These are phyloP conservation scores for Albifimbria verrucaria DNA, from an alignment of 2,329 filamentous ascomycete species.

Conservation along the genomic window DNA sequence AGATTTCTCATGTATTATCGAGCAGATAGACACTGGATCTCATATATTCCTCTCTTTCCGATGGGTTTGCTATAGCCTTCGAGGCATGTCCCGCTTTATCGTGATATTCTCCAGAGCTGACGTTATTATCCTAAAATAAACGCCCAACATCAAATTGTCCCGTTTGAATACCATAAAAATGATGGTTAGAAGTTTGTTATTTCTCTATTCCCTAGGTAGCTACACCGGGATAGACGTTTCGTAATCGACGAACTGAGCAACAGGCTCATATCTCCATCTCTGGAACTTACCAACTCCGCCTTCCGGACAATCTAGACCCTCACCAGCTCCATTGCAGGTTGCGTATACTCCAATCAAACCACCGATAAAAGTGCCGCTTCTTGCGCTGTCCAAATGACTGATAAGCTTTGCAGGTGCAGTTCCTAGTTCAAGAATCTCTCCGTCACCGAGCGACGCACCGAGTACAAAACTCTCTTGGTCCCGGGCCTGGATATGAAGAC, in stretches of 20 bases:
- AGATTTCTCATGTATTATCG: too few relatives aligned
- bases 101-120: too few relatives aligned
- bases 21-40: too few relatives aligned
- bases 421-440: constrained; percentile 1
- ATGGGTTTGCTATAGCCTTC: too few relatives aligned
- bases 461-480: constrained; percentile 13
- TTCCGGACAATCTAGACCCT: constrained; percentile 10
- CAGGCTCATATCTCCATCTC: constrained; percentile 10
- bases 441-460: not conserved
- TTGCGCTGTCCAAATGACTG: not conserved
- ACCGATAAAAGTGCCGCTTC: not conserved
- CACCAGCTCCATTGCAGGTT: constrained; percentile 3
- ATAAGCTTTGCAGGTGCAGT: constrained; percentile 1
- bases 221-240: not conserved
- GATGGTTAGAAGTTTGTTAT: too few relatives aligned
- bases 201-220: too few relatives aligned
- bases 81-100: too few relatives aligned
- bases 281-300: constrained; percentile 9
- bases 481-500: constrained; percentile 27
- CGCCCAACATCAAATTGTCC: too few relatives aligned
- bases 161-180: too few relatives aligned
- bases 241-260: constrained; percentile 10
- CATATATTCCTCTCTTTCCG: too few relatives aligned
- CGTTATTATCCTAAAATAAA: too few relatives aligned
- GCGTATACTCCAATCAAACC: not conserved